Base-by-base conservation (phyloP, 805 yeast species). In the Saturnispora gosingensis region DNA sequence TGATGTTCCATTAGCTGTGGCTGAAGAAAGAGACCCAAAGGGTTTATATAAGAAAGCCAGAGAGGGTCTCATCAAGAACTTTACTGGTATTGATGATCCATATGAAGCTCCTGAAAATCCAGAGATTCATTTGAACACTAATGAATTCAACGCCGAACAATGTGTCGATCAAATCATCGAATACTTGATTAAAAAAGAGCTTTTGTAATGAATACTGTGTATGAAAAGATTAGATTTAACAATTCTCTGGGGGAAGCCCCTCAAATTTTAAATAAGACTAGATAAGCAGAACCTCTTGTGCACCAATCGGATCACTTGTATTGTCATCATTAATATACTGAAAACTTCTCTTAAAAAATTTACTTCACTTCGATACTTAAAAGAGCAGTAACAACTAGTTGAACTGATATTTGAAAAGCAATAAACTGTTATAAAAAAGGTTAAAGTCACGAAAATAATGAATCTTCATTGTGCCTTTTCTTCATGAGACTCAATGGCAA, bases 11-110 rank as follows among this genome's bases (percentile, higher is more conserved):
- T 75, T 91, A 48, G 89, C 84, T 62, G 88, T 91, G 56, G 98
- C 97, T 48, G 98, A 91, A 74, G 78, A 88, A 69, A 87, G 98
- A 72, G 98, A 91, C 69, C 98, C 98, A 57, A 91, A 91, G 74
- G 98, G 98, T 11, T 74, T 91, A 59, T 91, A 91, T 75, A 89
- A 89, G 71, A 91, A 91, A 77, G 98, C 98, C 16, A 82, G 97
- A 68, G 93, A 89, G 63, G 98, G 98, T 35, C 72, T 85, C 55
- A 90, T 90, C 67, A 87, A 87, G 70, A 96, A 90, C 65, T 90
- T 90, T 72, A 90, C 98, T 15, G 98, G 98, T 52, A 85, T 90
- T 53, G 82, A 89, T 57, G 97, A 97, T 10, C 98, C 98, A 38
- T 90, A 90, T 67, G 98, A 90, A 73, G 93, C 86, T 3, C 98